Evolutionary conservation across 768 basidiomycete species (phyloP), one percentile per base, ranked within the genome.

Genomic region (Leucocoprinus leucothites): DNA sequence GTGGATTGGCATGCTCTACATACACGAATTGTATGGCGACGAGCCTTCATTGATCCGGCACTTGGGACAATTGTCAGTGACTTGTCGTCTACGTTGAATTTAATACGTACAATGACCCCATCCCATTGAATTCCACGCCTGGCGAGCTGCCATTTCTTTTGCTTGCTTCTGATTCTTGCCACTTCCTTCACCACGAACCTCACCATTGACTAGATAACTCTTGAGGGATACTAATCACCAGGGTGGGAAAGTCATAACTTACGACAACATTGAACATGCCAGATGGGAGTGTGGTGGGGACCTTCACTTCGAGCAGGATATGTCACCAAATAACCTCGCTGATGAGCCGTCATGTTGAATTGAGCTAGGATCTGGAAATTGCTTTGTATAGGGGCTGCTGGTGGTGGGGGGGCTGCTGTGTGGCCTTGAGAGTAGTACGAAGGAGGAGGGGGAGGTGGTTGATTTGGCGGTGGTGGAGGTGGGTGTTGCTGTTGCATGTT

Each of bases 141-240:
- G 71, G 36, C 78, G 76, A 28, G 83, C 84, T n/a, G 86, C 85
- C 58, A 82, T 80, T 68, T 86, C 84, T 59, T 85, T 87, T 7
- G 85, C 86, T n/a, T 68, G 45, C 59, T 86, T 87, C 65, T 85
- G 84, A 54, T 74, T 86, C 57, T 79, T 82, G 19, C 80, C 86
- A 3, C 47, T 58, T 0, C 84, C 86, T 3, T 64, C 48, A 21
- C 85, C 86, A 58, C 61, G 74, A 58, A 77, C 73, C n/a, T 69
- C 61, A 1, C 69, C 74, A 53, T 82, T 77, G 21, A 87, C 85
- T 87, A 50, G 1, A 24, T n/a, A 36, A n/a, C 18, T 13, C 9
- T 38, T 9, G 35, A 52, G 24, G 8, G 45, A 57, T 18, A 13
- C 19, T 35, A 51, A 49, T 13, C n/a, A 19, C 36, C 21, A 4